A percentile compares a stretch with the other conserved stretches of the same genome.
These are phyloP conservation scores for Chlorella ohadii DNA, from an alignment of 139 green algal genomes.

Conservation along the genomic window DNA sequence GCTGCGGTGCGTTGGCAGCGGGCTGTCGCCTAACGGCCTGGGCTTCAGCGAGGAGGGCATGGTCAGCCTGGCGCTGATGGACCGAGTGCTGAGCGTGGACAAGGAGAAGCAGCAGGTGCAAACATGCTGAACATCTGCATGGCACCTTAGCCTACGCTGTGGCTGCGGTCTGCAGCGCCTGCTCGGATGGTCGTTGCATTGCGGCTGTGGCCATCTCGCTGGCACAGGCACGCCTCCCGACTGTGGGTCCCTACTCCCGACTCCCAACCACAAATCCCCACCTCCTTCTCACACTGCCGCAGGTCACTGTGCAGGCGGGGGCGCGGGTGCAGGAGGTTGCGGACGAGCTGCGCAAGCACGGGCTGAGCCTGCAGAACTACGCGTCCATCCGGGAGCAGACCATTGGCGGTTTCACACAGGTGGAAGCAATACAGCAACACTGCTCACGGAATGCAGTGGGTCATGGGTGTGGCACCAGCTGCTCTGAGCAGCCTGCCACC, in stretches of 20 bases:
- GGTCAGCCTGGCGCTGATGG: conserved; percentile 91
- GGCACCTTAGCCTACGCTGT: too few relatives aligned
- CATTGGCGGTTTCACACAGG: conserved; percentile 92
- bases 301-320: conserved; percentile 55
- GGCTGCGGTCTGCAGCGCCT: too few relatives aligned
- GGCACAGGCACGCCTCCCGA: too few relatives aligned
- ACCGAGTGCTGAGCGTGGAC: conserved; percentile 90
- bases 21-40: conserved; percentile 93
- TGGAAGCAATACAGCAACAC: conserved; percentile 22
- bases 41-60: conserved; percentile 86
- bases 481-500: too few relatives aligned
- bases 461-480: too few relatives aligned
- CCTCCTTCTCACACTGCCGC: too few relatives aligned
- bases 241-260: too few relatives aligned
- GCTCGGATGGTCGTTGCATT: too few relatives aligned
- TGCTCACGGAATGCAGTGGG: too few relatives aligned
- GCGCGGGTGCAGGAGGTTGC: conserved; percentile 64
- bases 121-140: too few relatives aligned
- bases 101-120: conserved; percentile 43
- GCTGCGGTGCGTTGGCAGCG: conserved; percentile 86
- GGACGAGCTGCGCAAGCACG: conserved; percentile 81
- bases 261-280: too few relatives aligned
- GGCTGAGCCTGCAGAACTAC: conserved; percentile 96
- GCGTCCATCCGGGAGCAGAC: conserved; percentile 97
- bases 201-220: too few relatives aligned